Evolutionary conservation across 331 rosid genomes (phyloP).

Genomic region (Phaseolus coccineus): DNA sequence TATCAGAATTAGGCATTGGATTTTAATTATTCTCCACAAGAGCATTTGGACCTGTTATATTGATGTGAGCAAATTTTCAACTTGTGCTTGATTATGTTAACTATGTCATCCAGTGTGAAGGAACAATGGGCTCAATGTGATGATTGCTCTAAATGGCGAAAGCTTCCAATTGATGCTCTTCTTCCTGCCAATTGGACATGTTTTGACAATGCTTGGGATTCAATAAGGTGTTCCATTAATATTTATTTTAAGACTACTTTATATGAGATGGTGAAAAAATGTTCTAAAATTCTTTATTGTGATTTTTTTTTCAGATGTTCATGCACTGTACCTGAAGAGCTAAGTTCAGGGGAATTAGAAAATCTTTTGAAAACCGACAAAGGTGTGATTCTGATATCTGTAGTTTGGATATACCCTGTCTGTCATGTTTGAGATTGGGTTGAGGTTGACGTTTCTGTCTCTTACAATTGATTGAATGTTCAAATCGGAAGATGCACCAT

Average conservation of each 20-base stretch:
- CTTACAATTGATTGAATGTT: constrained; percentile 27
- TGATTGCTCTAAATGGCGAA: constrained; percentile 97
- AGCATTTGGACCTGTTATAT: constrained; percentile 3
- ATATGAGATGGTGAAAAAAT: constrained; percentile 33
- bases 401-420: constrained; percentile 5
- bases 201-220: constrained; percentile 86
- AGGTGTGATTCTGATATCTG: constrained; percentile 57
- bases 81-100: not conserved
- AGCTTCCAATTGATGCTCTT: constrained; percentile 79
- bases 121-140: constrained; percentile 98
- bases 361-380: constrained; percentile 69
- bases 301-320: constrained; percentile 59
- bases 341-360: constrained; percentile 71
- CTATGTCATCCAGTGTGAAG: constrained; percentile 64
- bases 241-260: constrained; percentile 26
- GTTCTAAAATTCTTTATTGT: constrained; percentile 16
- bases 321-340: constrained; percentile 79
- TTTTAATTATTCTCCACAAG: constrained; percentile 30
- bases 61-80: constrained; percentile 23
- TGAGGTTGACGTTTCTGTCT: constrained; percentile 17
- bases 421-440: constrained; percentile 28
- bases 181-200: constrained; percentile 98
- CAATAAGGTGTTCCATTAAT: constrained; percentile 63
- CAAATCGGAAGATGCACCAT: constrained; percentile 2
- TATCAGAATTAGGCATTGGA: constrained; percentile 27